Evolutionary conservation across 1,284 basidiomycete species (phyloP).

Genomic region (Ceratobasidium sp.): DNA sequence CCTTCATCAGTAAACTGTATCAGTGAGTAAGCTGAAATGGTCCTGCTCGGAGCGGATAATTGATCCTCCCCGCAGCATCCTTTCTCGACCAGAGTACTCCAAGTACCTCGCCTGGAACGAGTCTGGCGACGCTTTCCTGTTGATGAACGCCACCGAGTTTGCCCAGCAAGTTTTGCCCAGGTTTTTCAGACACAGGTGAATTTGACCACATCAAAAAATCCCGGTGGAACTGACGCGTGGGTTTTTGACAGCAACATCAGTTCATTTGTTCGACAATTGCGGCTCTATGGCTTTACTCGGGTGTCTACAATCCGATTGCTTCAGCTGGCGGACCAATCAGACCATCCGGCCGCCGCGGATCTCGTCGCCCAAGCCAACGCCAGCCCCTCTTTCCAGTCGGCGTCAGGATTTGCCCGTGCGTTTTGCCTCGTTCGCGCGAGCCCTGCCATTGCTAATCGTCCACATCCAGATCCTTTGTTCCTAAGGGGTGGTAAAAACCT

Average conservation of each 20-base stretch:
- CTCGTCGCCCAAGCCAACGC: conserved; percentile 43
- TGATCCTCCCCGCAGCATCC: conserved; percentile 37
- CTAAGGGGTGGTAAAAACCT: conserved; percentile 49
- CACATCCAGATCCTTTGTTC: conserved; percentile 33
- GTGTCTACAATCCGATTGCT: conserved; percentile 50
- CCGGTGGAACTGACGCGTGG: conserved; percentile 34
- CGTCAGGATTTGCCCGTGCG: conserved; percentile 49
- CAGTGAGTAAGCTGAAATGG: conserved; percentile 42
- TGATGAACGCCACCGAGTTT: conserved; percentile 50
- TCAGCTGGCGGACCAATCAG: conserved; percentile 46
- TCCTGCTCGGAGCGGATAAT: conserved; percentile 8
- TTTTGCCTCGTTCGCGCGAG: conserved; percentile 40
- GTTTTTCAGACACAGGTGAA: conserved; percentile 51
- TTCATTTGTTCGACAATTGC: conserved; percentile 50
- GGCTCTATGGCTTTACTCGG: conserved; percentile 50
- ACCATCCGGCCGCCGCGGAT: conserved; percentile 41
- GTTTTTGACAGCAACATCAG: conserved; percentile 49
- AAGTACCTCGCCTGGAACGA: conserved; percentile 50
- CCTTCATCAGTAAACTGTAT: conserved; percentile 48
- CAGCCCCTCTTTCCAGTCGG: conserved; percentile 38
- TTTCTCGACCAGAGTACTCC: conserved; percentile 47
- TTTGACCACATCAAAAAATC: conserved; percentile 20
- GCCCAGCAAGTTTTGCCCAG: conserved; percentile 49
- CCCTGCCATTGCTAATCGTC: conserved; percentile 11
- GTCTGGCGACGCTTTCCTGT: conserved; percentile 50